These are phyloP conservation scores for Calocybe gangraenosa DNA, from an alignment of 768 basidiomycete genomes.

Conservation along the genomic window DNA sequence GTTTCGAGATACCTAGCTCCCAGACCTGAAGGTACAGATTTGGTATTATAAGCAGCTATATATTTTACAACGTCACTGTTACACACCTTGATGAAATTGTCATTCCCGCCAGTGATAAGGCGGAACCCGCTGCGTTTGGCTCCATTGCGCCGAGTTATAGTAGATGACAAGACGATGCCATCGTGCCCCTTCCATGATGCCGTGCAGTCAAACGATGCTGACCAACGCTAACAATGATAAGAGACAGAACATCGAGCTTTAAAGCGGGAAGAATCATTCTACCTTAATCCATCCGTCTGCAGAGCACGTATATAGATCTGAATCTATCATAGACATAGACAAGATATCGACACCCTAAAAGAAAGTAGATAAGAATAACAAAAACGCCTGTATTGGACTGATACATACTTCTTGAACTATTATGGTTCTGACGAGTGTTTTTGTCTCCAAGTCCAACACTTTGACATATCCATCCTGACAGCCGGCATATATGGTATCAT, in stretches of 20 bases:
- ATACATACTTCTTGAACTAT: constrained; percentile 72
- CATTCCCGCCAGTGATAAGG: constrained; percentile 80
- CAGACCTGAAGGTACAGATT: constrained; percentile 40
- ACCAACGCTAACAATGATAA: constrained; percentile 56
- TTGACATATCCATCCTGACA: constrained; percentile 93
- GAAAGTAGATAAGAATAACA: constrained; percentile 1
- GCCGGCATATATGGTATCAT: constrained; percentile 86
- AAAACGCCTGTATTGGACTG: constrained; percentile 1
- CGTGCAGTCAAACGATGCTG: constrained; percentile 78
- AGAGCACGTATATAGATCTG: constrained; percentile 62
- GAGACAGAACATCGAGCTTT: neutral
- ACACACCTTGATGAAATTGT: constrained; percentile 75
- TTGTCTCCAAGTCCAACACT: constrained; percentile 88
- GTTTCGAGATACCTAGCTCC: constrained; percentile 38
- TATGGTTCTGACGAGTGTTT: constrained; percentile 80
- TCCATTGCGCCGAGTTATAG: constrained; percentile 39
- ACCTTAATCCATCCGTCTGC: constrained; percentile 73
- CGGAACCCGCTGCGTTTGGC: constrained; percentile 27
- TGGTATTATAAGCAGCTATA: too few relatives aligned
- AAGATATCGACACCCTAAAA: constrained; percentile 74
- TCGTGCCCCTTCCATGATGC: constrained; percentile 80
- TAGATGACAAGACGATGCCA: constrained; percentile 80
- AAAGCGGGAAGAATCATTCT: constrained; percentile 3
- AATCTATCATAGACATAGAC: constrained; percentile 67
- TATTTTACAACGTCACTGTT: too few relatives aligned